These are phyloP conservation scores for Lactarius indigo DNA, from an alignment of 768 basidiomycete genomes.

Conservation along the genomic window DNA sequence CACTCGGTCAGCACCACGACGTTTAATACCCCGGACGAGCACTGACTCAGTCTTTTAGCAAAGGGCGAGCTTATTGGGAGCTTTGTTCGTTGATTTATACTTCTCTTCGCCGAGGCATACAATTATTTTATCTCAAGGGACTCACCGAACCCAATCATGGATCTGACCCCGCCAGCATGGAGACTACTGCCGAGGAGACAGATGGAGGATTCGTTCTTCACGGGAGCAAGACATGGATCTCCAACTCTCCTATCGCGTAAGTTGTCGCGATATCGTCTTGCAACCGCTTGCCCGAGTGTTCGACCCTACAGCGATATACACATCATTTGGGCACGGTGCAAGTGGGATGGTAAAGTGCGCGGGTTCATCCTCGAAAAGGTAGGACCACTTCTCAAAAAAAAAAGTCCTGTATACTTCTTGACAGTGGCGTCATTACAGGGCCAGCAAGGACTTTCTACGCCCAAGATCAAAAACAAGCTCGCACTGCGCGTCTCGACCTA, in stretches of 20 bases:
- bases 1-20: conserved; percentile 51
- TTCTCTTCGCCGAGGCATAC: conserved; percentile 1
- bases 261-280: conserved; percentile 13
- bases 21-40: background rate
- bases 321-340: conserved; percentile 91
- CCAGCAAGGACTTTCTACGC: conserved; percentile 74
- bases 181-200: conserved; percentile 81
- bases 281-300: conserved; percentile 4
- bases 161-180: conserved; percentile 97
- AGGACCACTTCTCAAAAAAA: conserved; percentile 23
- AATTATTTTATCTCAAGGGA: conserved; percentile 49
- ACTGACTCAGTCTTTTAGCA: conserved; percentile 42
- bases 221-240: conserved; percentile 98
- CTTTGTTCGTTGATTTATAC: conserved; percentile 60
- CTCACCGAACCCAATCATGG: conserved; percentile 96
- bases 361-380: conserved; percentile 93
- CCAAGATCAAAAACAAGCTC: conserved; percentile 89
- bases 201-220: conserved; percentile 83
- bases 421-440: conserved; percentile 47
- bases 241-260: conserved; percentile 87
- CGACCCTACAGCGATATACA: conserved; percentile 70
- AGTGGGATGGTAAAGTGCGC: conserved; percentile 88
- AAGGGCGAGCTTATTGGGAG: conserved; percentile 87
- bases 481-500: conserved; percentile 82
- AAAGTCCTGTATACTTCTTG: background rate